Evolutionary conservation across 179 eudicot genomes (phyloP).

Genomic region (Beta corolliflora): DNA sequence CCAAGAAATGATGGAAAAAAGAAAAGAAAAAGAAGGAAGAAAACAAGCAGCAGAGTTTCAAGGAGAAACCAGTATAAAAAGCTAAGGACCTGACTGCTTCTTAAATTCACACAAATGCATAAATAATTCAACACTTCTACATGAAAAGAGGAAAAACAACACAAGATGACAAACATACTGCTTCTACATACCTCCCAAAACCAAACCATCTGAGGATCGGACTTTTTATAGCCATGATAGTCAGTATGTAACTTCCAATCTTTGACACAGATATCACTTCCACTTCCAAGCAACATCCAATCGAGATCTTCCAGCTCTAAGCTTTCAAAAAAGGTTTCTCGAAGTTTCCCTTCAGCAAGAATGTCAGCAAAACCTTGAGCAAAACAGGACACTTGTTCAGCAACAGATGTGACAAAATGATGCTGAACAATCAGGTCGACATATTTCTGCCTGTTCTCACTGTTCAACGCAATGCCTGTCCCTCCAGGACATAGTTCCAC

Average conservation of each 20-base stretch:
- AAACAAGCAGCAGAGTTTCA: background rate
- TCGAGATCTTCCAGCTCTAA: conserved; percentile 84
- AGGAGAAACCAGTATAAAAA: background rate
- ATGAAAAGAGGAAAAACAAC: background rate
- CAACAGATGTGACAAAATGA: conserved; percentile 60
- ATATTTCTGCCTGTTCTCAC: conserved; percentile 68
- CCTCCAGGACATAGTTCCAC: conserved; percentile 86
- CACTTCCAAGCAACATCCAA: conserved; percentile 80
- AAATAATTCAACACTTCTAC: background rate
- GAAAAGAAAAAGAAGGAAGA: too few species aligned
- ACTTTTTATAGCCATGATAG: conserved; percentile 66
- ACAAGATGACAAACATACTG: background rate
- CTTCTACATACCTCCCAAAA: conserved; percentile 88
- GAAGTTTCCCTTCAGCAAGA: conserved; percentile 33
- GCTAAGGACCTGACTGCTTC: background rate
- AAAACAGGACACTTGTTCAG: conserved; percentile 63
- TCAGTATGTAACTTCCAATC: conserved; percentile 95
- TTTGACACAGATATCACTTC: conserved; percentile 59
- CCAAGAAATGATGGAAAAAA: background rate
- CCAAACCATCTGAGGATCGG: conserved; percentile 84
- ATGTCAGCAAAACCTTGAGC: conserved; percentile 80
- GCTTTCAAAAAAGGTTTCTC: conserved; percentile 53
- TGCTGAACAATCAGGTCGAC: conserved; percentile 68
- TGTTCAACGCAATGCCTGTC: conserved; percentile 54
- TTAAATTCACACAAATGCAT: background rate